Conservation (phyloP, 2,329 filamentous ascomycete species). For the Camptophora hylomeconis region DNA sequence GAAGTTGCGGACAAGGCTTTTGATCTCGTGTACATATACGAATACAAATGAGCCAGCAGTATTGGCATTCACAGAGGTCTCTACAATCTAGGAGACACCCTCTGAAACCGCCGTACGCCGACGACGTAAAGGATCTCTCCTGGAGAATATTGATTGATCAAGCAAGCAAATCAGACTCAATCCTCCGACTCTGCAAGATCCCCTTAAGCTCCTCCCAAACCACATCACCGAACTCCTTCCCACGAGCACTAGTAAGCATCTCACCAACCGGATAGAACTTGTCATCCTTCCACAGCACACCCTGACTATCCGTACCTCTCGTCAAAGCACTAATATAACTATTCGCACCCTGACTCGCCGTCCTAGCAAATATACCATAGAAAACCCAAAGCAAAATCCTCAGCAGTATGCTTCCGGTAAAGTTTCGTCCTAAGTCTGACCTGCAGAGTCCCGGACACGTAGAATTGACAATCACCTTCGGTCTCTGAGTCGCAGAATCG, state of each 20-base stretch:
- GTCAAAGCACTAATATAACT: conserved; percentile 29
- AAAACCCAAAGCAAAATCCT: conserved; percentile 20
- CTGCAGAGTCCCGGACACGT: conserved; percentile 32
- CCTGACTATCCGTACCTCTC: conserved; percentile 30
- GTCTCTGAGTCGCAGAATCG: conserved; percentile 14
- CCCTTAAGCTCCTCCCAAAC: conserved; percentile 30
- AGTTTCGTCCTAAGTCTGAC: conserved; percentile 28
- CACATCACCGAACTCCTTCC: conserved; percentile 23
- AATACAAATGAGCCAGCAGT: too few species aligned
- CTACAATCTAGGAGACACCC: too few species aligned
- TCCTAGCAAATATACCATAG: conserved; percentile 27
- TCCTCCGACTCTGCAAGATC: conserved; percentile 18
- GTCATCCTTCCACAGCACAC: conserved; percentile 31
- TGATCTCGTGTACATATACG: too few species aligned
- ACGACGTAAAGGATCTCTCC: too few species aligned
- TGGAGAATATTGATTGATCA: too few species aligned
- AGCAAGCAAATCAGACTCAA: too few species aligned
- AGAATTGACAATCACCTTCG: conserved; percentile 31
- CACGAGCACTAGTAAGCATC: conserved; percentile 20
- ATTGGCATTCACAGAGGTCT: too few species aligned
- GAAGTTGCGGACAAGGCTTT: too few species aligned
- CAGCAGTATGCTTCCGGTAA: conserved; percentile 14
- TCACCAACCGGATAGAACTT: conserved; percentile 21
- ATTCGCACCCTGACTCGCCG: conserved; percentile 31
- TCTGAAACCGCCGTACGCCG: too few species aligned